These are phyloP conservation scores for Ampelocalamus luodianensis DNA, from an alignment of 176 grass and related monocot genomes.

Conservation along the genomic window DNA sequence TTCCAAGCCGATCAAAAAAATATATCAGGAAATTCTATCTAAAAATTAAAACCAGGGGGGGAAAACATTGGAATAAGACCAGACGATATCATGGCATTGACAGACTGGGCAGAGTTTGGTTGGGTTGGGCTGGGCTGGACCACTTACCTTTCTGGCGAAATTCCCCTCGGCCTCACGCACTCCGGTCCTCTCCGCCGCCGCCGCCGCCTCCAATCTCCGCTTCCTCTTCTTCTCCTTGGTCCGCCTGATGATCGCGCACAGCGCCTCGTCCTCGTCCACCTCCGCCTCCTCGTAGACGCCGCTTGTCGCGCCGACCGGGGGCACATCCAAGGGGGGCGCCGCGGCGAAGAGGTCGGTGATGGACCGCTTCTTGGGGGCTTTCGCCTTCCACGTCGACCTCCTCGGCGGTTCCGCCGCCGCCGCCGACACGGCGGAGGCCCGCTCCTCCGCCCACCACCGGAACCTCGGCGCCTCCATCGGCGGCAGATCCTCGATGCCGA, in stretches of 20 bases:
- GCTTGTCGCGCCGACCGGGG: background rate
- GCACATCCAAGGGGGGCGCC: slow-evolving; percentile 26
- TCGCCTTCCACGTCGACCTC: slow-evolving; percentile 33
- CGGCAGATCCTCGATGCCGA: slow-evolving; percentile 30
- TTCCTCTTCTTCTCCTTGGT: slow-evolving; percentile 36
- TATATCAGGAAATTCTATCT: background rate
- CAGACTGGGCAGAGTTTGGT: background rate
- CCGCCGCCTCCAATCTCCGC: slow-evolving; percentile 5
- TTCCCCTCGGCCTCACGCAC: slow-evolving; percentile 33
- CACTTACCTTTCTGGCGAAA: slow-evolving; percentile 50
- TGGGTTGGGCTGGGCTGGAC: slow-evolving; percentile 48
- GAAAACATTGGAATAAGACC: slow-evolving; percentile 1
- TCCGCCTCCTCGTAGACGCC: background rate
- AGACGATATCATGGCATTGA: slow-evolving; percentile 35
- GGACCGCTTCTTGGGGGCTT: slow-evolving; percentile 62
- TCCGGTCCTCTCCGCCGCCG: background rate
- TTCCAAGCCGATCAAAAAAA: background rate
- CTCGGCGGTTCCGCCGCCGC: background rate
- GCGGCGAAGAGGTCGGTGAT: slow-evolving; percentile 66
- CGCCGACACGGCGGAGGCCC: slow-evolving; percentile 15
- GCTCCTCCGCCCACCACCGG: slow-evolving; percentile 66
- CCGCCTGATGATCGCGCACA: slow-evolving; percentile 29
- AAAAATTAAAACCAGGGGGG: background rate
- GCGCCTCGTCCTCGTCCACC: slow-evolving; percentile 29
- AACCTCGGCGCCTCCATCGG: slow-evolving; percentile 50